Evolutionary conservation across 495 filamentous ascomycete species (phyloP), one percentile per base, ranked within the genome.

Genomic region (Wilcoxina mikolae): DNA sequence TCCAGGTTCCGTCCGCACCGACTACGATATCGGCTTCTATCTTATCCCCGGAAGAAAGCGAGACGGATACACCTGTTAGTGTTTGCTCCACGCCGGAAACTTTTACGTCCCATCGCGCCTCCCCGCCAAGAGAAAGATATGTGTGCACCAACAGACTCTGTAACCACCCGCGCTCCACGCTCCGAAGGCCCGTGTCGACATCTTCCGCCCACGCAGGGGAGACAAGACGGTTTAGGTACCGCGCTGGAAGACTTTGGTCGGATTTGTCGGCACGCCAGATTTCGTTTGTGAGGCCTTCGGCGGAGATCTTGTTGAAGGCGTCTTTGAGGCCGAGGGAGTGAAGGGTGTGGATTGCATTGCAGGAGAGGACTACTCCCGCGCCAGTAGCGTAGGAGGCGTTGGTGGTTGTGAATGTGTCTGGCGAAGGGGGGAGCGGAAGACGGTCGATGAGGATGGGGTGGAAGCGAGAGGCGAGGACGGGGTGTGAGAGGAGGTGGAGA

Each of bases 1-100:
- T 78, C 62, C 71, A 73, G 3, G 80, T 67, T 0, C 80, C 80
- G 65, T 82, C 79, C 0, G 77, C 76, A n/a, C 76, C 79, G 58
- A 83, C 70, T 1, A 80, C 68, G 54, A 84, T 52, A 66, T 76
- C 76, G 5, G n/a, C 45, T 2, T 3, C 18, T 10, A 61, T 56
- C n/a, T 49, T 44, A 4, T 56, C 57, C n/a, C 59, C 45, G 0
- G 56, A 46, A 0, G 52, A 23, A 7, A 35, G 31, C 7, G 15
- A 15, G 7, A 35, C 31, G 15, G 7, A 7, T 7, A 35, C 31
- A 15, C 31, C 31, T 7, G 31, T 7, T 15, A 15, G 15, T 7
- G 31, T 35, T 15, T 35, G 31, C 15, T 35, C 7, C 31, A 35
- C 31, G 15, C 31, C 31, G 7, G 15, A 7, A 35, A 35, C 31